A percentile compares a stretch with the other conserved stretches of the same genome.
phyloP scores from a whole-genome alignment of 139 green algal species.

The Coelastrella sp. region DNA sequence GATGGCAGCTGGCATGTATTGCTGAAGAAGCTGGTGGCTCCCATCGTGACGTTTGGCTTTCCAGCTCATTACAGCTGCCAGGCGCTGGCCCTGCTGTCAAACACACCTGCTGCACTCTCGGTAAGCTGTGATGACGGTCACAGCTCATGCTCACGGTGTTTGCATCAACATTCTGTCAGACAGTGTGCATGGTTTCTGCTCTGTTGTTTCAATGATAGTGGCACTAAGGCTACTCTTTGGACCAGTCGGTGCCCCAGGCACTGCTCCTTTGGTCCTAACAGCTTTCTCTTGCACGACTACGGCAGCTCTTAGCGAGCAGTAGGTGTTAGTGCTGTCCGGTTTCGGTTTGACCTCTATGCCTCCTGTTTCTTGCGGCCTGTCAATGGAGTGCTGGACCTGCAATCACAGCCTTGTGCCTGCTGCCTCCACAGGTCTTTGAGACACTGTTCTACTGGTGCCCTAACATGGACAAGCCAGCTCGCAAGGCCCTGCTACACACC shows the following conservation, averaged over 20 bases:
- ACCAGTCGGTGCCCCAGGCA: no score
- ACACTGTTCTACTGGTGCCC: constrained; percentile 26
- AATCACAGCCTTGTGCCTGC: no score
- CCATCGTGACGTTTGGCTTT: constrained; percentile 12
- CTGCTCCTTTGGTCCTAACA: no score
- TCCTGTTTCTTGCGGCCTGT: no score
- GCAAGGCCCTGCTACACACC: neutral
- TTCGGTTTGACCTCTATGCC: no score
- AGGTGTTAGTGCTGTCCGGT: no score
- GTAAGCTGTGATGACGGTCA: neutral
- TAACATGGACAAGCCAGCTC: constrained; percentile 6
- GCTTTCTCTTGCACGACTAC: no score
- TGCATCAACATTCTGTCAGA: no score
- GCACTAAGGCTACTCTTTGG: neutral
- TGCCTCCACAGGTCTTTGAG: neutral
- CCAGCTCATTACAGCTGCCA: constrained; percentile 14
- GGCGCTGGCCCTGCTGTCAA: constrained; percentile 23
- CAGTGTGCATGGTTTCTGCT: no score
- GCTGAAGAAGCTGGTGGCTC: constrained; percentile 31
- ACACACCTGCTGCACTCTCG: constrained; percentile 36
- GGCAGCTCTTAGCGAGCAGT: no score
- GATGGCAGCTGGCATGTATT: constrained; percentile 25
- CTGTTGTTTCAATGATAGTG: neutral
- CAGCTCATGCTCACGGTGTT: no score
- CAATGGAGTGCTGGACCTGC: no score